Evolutionary conservation across 805 yeast genomes (phyloP).

Genomic region (Kodamaea jinghongensis): DNA sequence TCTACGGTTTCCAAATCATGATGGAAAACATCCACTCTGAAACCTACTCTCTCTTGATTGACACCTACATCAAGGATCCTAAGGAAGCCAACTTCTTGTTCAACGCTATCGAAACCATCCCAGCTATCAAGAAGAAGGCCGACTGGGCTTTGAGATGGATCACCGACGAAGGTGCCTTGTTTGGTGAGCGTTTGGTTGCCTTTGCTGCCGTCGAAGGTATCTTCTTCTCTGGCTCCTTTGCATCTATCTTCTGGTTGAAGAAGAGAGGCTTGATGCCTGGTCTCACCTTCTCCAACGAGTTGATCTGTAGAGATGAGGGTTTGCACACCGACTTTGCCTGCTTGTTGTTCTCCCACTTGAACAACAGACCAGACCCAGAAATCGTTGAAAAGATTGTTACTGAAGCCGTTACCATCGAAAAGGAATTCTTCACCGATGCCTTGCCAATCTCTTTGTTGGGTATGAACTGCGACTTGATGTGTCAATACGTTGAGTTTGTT

Average conservation of each 20-base stretch:
- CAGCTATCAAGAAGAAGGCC: constrained; percentile 95
- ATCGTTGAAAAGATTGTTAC: constrained; percentile 84
- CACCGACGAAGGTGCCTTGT: constrained; percentile 78
- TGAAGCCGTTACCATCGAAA: constrained; percentile 94
- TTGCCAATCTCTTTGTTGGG: constrained; percentile 91
- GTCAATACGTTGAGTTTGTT: constrained; percentile 95
- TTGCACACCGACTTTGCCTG: constrained; percentile 98
- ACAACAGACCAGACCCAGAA: constrained; percentile 77
- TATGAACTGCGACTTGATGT: constrained; percentile 91
- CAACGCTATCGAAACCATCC: constrained; percentile 95
- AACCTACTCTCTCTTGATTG: constrained; percentile 92
- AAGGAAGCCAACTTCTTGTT: constrained; percentile 86
- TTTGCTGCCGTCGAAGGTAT: constrained; percentile 99
- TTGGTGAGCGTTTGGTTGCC: constrained; percentile 95
- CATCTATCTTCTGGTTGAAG: constrained; percentile 98
- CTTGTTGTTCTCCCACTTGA: constrained; percentile 85
- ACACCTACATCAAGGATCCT: constrained; percentile 94
- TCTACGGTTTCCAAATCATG: constrained; percentile 99
- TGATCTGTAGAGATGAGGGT: constrained; percentile 98
- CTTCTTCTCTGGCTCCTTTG: constrained; percentile 97
- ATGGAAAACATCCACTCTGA: constrained; percentile 99
- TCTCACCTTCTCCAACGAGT: constrained; percentile 93
- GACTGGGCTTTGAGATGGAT: constrained; percentile 99
- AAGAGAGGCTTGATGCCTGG: constrained; percentile 99
- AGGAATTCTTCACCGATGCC: constrained; percentile 92